Evolutionary conservation across 2,329 filamentous ascomycete species (phyloP).

Genomic region (Fusarium hostae): DNA sequence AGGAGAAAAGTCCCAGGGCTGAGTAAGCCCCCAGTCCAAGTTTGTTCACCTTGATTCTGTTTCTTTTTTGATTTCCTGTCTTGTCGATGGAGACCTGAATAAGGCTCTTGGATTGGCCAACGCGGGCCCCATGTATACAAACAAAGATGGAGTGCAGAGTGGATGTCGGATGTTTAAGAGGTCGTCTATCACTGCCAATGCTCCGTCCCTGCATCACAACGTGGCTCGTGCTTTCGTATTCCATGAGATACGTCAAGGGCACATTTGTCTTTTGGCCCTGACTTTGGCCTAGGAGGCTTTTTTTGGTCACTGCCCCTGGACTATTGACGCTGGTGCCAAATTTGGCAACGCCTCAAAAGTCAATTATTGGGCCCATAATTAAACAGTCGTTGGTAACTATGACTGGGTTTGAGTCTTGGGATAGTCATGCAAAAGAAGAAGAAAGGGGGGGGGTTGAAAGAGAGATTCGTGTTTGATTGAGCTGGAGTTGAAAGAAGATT

Average conservation of each 20-base stretch:
- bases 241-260: conserved; percentile 37
- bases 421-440: background rate
- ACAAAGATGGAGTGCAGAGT: conserved; percentile 4
- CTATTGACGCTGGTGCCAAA: conserved; percentile 26
- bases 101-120: conserved; percentile 17
- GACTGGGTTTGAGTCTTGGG: background rate
- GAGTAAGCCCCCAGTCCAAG: background rate
- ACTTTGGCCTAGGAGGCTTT: conserved; percentile 12
- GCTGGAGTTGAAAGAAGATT: conserved; percentile 1
- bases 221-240: conserved; percentile 46
- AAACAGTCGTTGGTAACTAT: background rate
- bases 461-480: background rate
- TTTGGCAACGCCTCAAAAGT: conserved; percentile 15
- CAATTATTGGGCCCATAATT: conserved; percentile 9
- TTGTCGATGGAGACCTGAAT: conserved; percentile 5
- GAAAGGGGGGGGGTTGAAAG: background rate
- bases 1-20: background rate
- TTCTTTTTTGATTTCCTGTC: conserved; percentile 14
- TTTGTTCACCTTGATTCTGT: conserved; percentile 5
- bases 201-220: conserved; percentile 42
- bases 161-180: background rate
- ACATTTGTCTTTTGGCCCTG: conserved; percentile 12
- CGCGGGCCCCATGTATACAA: conserved; percentile 8
- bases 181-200: conserved; percentile 12
- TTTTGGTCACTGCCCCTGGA: conserved; percentile 32